These are phyloP conservation scores for Podaxis sp. DNA, from an alignment of 768 basidiomycete species.

Conservation along the genomic window DNA sequence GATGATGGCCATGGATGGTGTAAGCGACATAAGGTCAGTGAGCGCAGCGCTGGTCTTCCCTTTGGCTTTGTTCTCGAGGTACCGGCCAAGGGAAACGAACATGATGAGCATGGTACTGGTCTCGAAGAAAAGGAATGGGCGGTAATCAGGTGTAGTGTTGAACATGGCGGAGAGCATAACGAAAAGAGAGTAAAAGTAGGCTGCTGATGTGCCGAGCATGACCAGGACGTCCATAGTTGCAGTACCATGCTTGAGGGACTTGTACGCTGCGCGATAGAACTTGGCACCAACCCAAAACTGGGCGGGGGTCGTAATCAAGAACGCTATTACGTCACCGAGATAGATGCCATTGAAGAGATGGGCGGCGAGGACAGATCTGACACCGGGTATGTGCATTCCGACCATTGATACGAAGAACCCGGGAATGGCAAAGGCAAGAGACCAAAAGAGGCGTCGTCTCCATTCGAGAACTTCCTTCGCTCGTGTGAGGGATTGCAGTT, in stretches of 20 bases:
- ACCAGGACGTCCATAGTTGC: conserved; percentile 99
- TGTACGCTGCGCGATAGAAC: conserved; percentile 90
- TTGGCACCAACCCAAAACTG: conserved; percentile 89
- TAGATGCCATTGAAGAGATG: conserved; percentile 67
- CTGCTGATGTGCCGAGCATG: conserved; percentile 91
- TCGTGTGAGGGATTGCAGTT: conserved; percentile 80
- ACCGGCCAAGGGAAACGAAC: conserved; percentile 94
- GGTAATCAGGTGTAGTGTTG: conserved; percentile 63
- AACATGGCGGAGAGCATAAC: conserved; percentile 65
- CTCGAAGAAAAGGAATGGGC: conserved; percentile 93
- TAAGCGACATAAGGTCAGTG: conserved; percentile 93
- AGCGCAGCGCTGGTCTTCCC: conserved; percentile 96
- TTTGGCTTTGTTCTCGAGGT: conserved; percentile 95
- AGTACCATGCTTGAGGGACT: conserved; percentile 82
- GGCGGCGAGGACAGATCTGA: conserved; percentile 50
- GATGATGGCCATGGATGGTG: conserved; percentile 94
- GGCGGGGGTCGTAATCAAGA: conserved; percentile 82
- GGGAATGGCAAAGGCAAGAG: conserved; percentile 81
- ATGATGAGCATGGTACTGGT: conserved; percentile 98
- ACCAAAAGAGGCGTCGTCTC: conserved; percentile 73
- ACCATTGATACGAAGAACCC: conserved; percentile 94
- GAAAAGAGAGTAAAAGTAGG: conserved; percentile 86
- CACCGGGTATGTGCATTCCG: conserved; percentile 60
- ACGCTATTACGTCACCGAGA: conserved; percentile 75
- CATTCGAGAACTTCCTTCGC: conserved; percentile 93